Base-by-base conservation (phyloP, 2,329 filamentous ascomycete species). In the Xylaria sp. region DNA sequence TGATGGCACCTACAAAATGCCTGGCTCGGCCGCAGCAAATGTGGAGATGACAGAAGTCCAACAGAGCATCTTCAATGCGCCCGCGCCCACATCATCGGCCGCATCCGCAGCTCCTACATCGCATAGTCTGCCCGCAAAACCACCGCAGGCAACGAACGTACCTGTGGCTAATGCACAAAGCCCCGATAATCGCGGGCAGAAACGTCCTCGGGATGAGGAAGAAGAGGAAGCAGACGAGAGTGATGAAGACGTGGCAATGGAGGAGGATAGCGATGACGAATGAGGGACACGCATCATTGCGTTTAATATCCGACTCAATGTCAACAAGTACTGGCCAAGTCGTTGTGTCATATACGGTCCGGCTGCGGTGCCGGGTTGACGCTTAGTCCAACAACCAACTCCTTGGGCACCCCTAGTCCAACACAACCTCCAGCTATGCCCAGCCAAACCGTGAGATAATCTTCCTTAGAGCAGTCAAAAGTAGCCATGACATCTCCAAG, bases 361-460 rank as follows among this genome's bases (percentile, higher is more conserved):
- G 33, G 50, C 45, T 53, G 33, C 35, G 40, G 42, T 52, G 25
- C 33, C 23, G 12, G 45, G 38, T 35, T 61, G 58, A 65, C 19
- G 60, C 17, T 56, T 54, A 60, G 19, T 28, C 53, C 65, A 72
- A 72, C 69, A 53, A 82, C 85, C 84, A 94, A 85, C 73, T 89
- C 86, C 72, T 86, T 84, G 60, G 92, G 92, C 66, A 96, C 81
- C 83, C 87, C 88, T 67, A 98, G 82, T 60, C 92, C 91, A 42
- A 97, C 90, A 69, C 87, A 89, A 54, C 87, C 87, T 62, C 94
- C 94, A 46, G 96, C 87, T 61, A 96, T 80, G n/a, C 94, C 94
- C 65, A 97, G 83, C 94, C 94, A 98, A 58, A 92, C 79, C 78
- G 92, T 85, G 72, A 98, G 82, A 80, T 98, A 98, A 70, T 89